Evolutionary conservation across 23 red algal genomes (phyloP), one percentile per base, ranked within the genome.

Genomic region (Pyropia yezoensis): DNA sequence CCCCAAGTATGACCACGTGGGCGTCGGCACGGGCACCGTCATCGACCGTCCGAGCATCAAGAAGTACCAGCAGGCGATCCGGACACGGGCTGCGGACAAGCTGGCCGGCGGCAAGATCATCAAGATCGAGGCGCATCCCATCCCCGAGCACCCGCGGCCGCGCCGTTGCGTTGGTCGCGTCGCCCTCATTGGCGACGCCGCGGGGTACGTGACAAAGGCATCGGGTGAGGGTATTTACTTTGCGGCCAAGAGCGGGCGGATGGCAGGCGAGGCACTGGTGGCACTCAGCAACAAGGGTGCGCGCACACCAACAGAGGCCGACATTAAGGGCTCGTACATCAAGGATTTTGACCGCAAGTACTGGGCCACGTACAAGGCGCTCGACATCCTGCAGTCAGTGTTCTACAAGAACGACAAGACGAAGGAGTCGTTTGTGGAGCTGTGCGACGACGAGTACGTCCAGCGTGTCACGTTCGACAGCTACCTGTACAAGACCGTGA

Each of bases 1-100:
- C 83, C 94, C 94, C 28, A 98, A 98, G 82, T 91, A 98, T 69
- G 94, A 98, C 69, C 94, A 98, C 47, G 94, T 98, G 25, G 94
- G 79, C 23, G 94, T 98, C 2, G 94, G 94, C 54, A 98, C 94
- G 7, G 94, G 94, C 1, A 98, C 94, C 20, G 94, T 98, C 33
- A 77, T 98, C 52, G 85, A 98, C 78, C 67, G 83, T 32, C 80
- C 86, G 6, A 52, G 64, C 66, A 98, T 98, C 77, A 98, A 98
- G 79, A 63, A 90, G 49, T 98, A 98, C 57, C 84, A 98, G 57
- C 64, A 83, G 24, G 94, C 84, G 3, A 98, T 98, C n/a, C 94
- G 94, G 30, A 74, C 82, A 33, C 84, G 94, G 39, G 94, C 94
- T 39, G 94, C 94, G 1, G 75, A 80, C 45, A 78, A 85, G 52